Evolutionary conservation across 768 basidiomycete genomes (phyloP).

Genomic region (Dendrothele bispora): DNA sequence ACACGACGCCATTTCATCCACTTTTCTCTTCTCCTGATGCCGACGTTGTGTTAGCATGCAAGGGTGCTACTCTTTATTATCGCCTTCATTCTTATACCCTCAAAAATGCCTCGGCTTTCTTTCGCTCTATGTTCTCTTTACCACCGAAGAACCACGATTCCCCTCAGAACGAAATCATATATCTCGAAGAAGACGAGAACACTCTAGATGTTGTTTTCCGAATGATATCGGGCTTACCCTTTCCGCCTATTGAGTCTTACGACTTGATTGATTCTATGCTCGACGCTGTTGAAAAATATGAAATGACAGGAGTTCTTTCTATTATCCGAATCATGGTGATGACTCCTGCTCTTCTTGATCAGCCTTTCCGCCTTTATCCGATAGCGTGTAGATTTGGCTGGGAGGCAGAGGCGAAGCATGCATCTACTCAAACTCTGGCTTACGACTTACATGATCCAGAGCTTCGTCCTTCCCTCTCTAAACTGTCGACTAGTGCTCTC

Average conservation of each 20-base stretch:
- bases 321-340: conserved; percentile 59
- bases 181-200: conserved; percentile 55
- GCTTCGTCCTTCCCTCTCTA: conserved; percentile 44
- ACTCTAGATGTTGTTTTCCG: conserved; percentile 57
- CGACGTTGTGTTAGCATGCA: conserved; percentile 55
- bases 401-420: conserved; percentile 52
- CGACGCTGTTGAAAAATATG: conserved; percentile 68
- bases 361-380: conserved; percentile 54
- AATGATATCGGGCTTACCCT: conserved; percentile 61
- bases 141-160: too few relatives aligned
- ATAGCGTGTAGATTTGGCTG: conserved; percentile 59
- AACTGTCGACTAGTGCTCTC: conserved; percentile 49
- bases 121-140: conserved; percentile 58
- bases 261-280: conserved; percentile 58
- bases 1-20: neutral
- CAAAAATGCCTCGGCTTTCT: conserved; percentile 66
- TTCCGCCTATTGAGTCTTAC: conserved; percentile 47
- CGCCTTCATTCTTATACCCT: conserved; percentile 60
- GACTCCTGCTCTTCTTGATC: conserved; percentile 47
- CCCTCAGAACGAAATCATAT: conserved; percentile 49
- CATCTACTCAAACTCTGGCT: conserved; percentile 55
- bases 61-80: conserved; percentile 49
- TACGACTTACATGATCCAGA: conserved; percentile 49
- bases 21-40: conserved; percentile 42
- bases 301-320: conserved; percentile 64